Conservation (phyloP, 2,329 filamentous ascomycete genomes). For the Sporothrix sp. region DNA sequence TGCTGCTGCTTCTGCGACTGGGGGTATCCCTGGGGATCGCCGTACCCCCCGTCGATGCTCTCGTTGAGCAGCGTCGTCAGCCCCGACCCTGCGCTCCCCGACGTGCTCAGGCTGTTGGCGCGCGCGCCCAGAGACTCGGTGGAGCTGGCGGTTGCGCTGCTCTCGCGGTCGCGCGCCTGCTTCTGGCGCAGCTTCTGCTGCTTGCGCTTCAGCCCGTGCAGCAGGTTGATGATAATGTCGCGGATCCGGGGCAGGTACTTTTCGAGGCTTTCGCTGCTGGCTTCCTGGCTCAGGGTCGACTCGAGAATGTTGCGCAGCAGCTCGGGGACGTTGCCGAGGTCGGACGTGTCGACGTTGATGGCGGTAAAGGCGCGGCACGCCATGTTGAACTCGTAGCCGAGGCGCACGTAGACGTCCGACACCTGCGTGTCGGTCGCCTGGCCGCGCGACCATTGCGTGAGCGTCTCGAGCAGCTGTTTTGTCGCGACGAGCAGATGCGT, state of each 20-base stretch:
- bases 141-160: conserved; percentile 44
- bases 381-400: conserved; percentile 99
- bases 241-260: conserved; percentile 88
- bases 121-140: background rate
- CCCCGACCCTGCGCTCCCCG: conserved; percentile 47
- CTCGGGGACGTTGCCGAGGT: conserved; percentile 92
- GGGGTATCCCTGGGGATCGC: conserved; percentile 22
- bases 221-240: conserved; percentile 95
- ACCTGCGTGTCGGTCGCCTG: conserved; percentile 89
- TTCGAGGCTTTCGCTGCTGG: conserved; percentile 85
- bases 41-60: conserved; percentile 45
- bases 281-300: conserved; percentile 92
- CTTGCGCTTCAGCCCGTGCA: conserved; percentile 94
- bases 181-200: conserved; percentile 74
- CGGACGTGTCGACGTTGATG: conserved; percentile 90
- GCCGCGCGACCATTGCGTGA: conserved; percentile 94
- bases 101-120: conserved; percentile 50
- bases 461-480: conserved; percentile 91
- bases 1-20: conserved; percentile 22
- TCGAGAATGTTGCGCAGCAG: conserved; percentile 83
- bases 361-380: conserved; percentile 93
- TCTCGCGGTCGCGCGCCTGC: conserved; percentile 48
- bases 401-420: conserved; percentile 92
- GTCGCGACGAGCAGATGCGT: conserved; percentile 95
- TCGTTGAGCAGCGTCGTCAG: conserved; percentile 52